Conservation (phyloP, 2,329 filamentous ascomycete genomes). For the Cladophialophora yegresii region DNA sequence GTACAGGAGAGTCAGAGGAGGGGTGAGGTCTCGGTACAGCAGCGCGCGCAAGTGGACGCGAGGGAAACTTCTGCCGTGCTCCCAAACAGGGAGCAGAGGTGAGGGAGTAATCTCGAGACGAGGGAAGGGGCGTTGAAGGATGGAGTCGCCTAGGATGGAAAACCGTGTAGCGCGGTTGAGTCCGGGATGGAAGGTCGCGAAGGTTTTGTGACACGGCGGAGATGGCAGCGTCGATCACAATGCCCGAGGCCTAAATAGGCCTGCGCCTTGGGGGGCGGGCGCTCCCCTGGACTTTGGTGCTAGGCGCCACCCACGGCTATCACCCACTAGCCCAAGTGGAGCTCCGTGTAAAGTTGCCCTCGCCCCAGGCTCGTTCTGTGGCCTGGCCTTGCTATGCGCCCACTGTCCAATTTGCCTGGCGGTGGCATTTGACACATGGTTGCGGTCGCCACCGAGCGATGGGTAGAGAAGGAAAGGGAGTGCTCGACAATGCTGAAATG, state of each 20-base stretch:
- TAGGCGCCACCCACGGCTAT: slow-evolving; percentile 22
- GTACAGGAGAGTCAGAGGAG: slow-evolving; percentile 7
- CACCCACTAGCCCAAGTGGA: slow-evolving; percentile 25
- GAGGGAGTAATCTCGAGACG: slow-evolving; percentile 20
- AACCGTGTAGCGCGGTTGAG: slow-evolving; percentile 22
- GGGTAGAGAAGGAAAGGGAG: not conserved
- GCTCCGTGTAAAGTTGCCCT: slow-evolving; percentile 33
- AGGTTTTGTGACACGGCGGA: slow-evolving; percentile 29
- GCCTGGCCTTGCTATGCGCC: slow-evolving; percentile 11
- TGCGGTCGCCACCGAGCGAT: not conserved
- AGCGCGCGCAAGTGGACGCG: slow-evolving; percentile 15
- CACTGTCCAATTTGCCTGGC: slow-evolving; percentile 4
- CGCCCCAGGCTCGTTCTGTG: slow-evolving; percentile 2
- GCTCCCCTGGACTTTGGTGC: slow-evolving; percentile 14
- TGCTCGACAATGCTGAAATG: slow-evolving; percentile 16
- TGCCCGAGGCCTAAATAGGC: slow-evolving; percentile 16
- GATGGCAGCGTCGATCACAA: slow-evolving; percentile 26
- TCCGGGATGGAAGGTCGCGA: slow-evolving; percentile 16
- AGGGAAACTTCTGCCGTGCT: slow-evolving; percentile 16
- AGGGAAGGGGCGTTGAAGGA: slow-evolving; percentile 13
- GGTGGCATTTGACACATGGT: not conserved
- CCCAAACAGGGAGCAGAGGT: slow-evolving; percentile 8
- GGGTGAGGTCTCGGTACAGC: not conserved
- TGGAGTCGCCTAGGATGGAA: slow-evolving; percentile 20
- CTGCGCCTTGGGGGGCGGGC: slow-evolving; percentile 9